Evolutionary conservation across 2,329 filamentous ascomycete genomes (phyloP).

Genomic region (Paecilomyces sp.): DNA sequence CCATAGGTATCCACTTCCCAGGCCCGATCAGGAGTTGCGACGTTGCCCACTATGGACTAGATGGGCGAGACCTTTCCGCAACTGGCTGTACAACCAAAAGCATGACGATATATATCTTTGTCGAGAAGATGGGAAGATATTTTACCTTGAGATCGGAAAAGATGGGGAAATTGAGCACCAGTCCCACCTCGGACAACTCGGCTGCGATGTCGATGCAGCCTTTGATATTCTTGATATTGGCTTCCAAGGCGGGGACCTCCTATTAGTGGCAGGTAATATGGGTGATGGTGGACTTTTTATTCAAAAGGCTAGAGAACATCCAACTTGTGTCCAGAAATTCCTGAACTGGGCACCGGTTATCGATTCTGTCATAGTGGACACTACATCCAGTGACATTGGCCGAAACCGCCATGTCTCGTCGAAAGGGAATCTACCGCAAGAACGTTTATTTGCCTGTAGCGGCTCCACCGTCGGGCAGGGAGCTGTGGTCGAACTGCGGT

Average conservation of each 20-base stretch:
- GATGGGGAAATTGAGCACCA: slow-evolving; percentile 47
- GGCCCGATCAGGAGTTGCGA: slow-evolving; percentile 16
- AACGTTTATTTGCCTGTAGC: slow-evolving; percentile 60
- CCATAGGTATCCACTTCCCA: slow-evolving; percentile 21
- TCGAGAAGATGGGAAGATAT: slow-evolving; percentile 77
- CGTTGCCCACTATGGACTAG: slow-evolving; percentile 64
- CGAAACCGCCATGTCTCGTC: background rate
- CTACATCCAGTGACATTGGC: slow-evolving; percentile 4
- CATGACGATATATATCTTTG: slow-evolving; percentile 80
- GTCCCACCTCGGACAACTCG: slow-evolving; percentile 57
- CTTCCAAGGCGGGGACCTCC: slow-evolving; percentile 62
- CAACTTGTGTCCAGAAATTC: slow-evolving; percentile 52
- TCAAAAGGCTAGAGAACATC: slow-evolving; percentile 53
- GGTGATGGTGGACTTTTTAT: slow-evolving; percentile 71
- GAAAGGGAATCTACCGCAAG: slow-evolving; percentile 29
- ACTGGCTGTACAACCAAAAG: slow-evolving; percentile 52
- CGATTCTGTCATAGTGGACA: slow-evolving; percentile 33
- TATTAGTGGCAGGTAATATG: slow-evolving; percentile 71
- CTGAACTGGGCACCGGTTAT: slow-evolving; percentile 53
- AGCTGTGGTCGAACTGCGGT: slow-evolving; percentile 60
- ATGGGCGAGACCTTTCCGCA: slow-evolving; percentile 73
- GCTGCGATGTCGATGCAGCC: slow-evolving; percentile 69
- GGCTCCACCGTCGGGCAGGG: slow-evolving; percentile 54
- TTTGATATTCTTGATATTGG: slow-evolving; percentile 65
- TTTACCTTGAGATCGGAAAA: slow-evolving; percentile 62